A percentile compares a stretch with the other conserved stretches of the same genome.
These are phyloP conservation scores for Pyrrhoderma noxium DNA, from an alignment of 1,284 basidiomycete species.

Conservation along the genomic window DNA sequence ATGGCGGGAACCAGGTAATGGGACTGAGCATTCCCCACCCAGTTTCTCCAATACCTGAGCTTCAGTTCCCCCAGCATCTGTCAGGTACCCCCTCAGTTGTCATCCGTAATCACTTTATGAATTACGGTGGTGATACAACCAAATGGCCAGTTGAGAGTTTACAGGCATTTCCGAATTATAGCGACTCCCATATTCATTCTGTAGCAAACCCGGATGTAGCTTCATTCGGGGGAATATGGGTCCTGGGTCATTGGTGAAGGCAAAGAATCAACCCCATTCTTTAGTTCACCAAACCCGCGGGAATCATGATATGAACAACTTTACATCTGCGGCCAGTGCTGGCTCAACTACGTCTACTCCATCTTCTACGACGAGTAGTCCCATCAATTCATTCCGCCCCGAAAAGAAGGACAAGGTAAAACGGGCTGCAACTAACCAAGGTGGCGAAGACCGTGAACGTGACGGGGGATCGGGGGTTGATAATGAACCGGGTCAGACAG, in stretches of 20 bases:
- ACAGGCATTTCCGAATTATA: too few species aligned
- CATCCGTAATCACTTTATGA: conserved; percentile 6
- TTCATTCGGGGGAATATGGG: too few species aligned
- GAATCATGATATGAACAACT: neutral
- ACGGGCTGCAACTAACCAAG: neutral
- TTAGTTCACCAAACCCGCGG: neutral
- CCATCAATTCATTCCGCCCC: neutral
- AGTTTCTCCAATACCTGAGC: conserved; percentile 12
- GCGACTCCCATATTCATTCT: too few species aligned
- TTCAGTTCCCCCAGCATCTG: conserved; percentile 12
- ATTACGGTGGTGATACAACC: conserved; percentile 6
- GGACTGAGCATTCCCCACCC: neutral
- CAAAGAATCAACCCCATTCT: too few species aligned
- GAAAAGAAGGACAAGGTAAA: conserved; percentile 4
- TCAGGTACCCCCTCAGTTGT: conserved; percentile 15
- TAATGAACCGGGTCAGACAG: conserved; percentile 10
- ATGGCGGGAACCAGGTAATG: neutral
- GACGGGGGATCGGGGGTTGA: neutral
- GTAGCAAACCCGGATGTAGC: too few species aligned
- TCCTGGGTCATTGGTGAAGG: too few species aligned
- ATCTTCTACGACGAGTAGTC: conserved; percentile 3
- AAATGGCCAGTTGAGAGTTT: conserved; percentile 12
- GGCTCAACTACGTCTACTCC: neutral
- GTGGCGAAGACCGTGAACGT: too few species aligned
- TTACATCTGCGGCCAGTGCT: neutral